Percentiles rank a stretch among this genome's conserved stretches.
Evolutionary conservation across 768 basidiomycete species (phyloP).

Genomic region (Trametes sanguinea): DNA sequence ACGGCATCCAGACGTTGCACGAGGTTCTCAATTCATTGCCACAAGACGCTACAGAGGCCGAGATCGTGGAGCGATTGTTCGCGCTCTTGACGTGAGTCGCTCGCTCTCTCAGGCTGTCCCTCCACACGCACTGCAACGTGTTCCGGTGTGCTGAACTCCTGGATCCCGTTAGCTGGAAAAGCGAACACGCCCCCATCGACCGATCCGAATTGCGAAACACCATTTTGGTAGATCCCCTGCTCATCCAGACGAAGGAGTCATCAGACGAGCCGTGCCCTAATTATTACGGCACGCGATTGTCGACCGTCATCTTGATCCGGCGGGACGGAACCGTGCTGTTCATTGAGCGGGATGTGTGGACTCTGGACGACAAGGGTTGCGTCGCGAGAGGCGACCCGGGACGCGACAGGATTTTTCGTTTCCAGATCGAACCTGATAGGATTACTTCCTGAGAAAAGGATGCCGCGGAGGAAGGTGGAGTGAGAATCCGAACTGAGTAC

Average conservation of each 20-base stretch:
- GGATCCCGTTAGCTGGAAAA: slow-evolving; percentile 21
- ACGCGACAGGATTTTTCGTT: slow-evolving; percentile 27
- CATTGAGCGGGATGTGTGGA: slow-evolving; percentile 74
- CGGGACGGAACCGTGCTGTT: slow-evolving; percentile 63
- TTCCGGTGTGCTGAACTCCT: not conserved
- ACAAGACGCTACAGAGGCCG: slow-evolving; percentile 46
- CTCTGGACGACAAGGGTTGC: slow-evolving; percentile 40
- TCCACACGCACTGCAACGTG: slow-evolving; percentile 3
- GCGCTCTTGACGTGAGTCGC: slow-evolving; percentile 65
- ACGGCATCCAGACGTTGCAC: slow-evolving; percentile 52
- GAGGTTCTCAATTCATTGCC: slow-evolving; percentile 42
- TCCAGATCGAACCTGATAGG: slow-evolving; percentile 20
- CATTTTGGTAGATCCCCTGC: slow-evolving; percentile 61
- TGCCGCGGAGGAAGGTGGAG: slow-evolving; percentile 15
- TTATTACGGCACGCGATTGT: slow-evolving; percentile 69
- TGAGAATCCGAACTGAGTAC: slow-evolving; percentile 7
- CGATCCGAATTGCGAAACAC: slow-evolving; percentile 61
- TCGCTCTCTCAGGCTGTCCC: slow-evolving; percentile 13
- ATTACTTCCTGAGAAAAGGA: slow-evolving; percentile 1
- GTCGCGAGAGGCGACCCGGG: slow-evolving; percentile 21
- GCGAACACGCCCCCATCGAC: slow-evolving; percentile 40
- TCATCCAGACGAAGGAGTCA: slow-evolving; percentile 22
- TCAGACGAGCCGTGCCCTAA: not conserved
- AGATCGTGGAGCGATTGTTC: slow-evolving; percentile 62
- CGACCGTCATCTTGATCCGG: slow-evolving; percentile 69